A percentile compares a stretch with the other conserved stretches of the same genome.
Evolutionary conservation across 306 rosid species (phyloP).

Genomic region (Pterocarpus macrocarpus): DNA sequence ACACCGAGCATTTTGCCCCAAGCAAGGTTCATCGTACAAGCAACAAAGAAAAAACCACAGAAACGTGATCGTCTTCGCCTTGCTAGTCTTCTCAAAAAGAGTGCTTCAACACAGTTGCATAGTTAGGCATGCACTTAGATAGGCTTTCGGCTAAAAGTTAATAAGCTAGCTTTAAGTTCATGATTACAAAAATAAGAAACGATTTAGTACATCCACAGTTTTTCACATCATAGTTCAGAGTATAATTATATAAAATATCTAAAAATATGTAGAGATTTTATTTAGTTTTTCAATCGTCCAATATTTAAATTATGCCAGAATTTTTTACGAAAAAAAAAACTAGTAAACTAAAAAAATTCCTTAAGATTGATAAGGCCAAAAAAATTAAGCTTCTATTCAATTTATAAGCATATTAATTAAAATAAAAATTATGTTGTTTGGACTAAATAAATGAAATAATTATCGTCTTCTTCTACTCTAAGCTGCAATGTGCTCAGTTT

Average conservation of each 20-base stretch:
- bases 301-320: no score
- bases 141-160: slow-evolving; percentile 37
- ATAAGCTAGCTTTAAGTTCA: not conserved
- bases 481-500: not conserved
- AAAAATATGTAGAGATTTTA: no score
- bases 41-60: not conserved
- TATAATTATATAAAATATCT: not conserved
- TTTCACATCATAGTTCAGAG: not conserved
- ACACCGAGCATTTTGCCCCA: not conserved
- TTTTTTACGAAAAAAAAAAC: no score
- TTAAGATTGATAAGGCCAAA: not conserved
- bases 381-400: not conserved
- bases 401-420: not conserved
- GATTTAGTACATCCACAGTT: not conserved
- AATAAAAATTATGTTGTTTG: no score
- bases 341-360: not conserved
- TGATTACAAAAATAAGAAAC: slow-evolving; percentile 6
- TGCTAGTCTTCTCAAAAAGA: not conserved
- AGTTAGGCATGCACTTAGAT: slow-evolving; percentile 14
- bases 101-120: slow-evolving; percentile 4
- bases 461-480: no score
- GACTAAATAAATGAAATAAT: no score
- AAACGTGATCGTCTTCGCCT: not conserved
- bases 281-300: no score
- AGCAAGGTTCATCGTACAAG: not conserved